Conservation (phyloP, 768 basidiomycete genomes). For the Tulasnella sp. region DNA sequence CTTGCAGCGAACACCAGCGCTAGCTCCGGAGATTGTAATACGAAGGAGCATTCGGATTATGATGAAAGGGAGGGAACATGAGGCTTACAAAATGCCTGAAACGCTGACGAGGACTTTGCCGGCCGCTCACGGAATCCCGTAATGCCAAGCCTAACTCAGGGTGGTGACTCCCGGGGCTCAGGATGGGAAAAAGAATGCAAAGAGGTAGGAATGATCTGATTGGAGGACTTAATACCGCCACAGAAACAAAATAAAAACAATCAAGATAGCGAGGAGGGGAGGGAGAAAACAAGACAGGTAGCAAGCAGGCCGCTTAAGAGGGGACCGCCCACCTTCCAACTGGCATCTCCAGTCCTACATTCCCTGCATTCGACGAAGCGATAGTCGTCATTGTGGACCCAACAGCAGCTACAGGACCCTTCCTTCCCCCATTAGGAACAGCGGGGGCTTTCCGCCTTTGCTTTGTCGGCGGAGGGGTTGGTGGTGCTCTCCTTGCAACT, state of each 20-base stretch:
- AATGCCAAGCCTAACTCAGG: neutral
- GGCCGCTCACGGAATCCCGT: neutral
- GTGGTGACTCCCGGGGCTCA: neutral
- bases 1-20: too few species aligned
- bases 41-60: too few species aligned
- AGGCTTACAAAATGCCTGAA: too few species aligned
- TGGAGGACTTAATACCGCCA: neutral
- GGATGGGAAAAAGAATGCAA: too few species aligned
- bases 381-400: constrained; percentile 5
- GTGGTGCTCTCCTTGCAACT: neutral
- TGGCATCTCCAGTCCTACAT: constrained; percentile 10
- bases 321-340: constrained; percentile 13
- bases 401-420: neutral
- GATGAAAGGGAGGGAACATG: too few species aligned
- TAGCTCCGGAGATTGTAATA: too few species aligned
- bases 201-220: neutral
- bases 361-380: neutral
- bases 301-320: neutral
- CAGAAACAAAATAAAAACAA: neutral
- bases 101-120: neutral
- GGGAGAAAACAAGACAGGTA: neutral
- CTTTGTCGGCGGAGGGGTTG: constrained; percentile 14
- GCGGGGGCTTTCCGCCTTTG: constrained; percentile 19
- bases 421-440: constrained; percentile 15
- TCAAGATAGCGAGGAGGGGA: neutral